Evolutionary conservation across 2,329 filamentous ascomycete species (phyloP).

Genomic region (Calycina herbarum): DNA sequence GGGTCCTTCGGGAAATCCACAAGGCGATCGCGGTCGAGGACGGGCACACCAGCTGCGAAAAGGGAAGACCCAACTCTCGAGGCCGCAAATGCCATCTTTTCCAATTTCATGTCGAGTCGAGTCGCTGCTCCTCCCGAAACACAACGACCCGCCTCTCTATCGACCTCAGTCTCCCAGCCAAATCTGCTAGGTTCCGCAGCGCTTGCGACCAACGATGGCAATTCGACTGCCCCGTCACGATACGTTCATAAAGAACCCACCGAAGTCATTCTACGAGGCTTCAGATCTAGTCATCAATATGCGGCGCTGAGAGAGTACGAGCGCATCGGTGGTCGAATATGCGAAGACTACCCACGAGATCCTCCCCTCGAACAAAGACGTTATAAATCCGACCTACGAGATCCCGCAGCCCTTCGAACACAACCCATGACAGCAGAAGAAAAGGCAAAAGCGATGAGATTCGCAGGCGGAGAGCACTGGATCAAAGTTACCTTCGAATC

Average conservation of each 20-base stretch:
- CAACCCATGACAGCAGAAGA: conserved; percentile 69
- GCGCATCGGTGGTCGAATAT: conserved; percentile 79
- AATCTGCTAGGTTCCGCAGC: conserved; percentile 39
- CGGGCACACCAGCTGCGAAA: conserved; percentile 50
- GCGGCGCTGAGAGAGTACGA: conserved; percentile 89
- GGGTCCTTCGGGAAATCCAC: conserved; percentile 69
- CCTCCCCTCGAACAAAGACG: conserved; percentile 70
- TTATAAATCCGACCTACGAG: conserved; percentile 73
- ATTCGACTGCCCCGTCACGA: conserved; percentile 27
- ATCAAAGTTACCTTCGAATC: conserved; percentile 84
- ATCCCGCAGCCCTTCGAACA: conserved; percentile 68
- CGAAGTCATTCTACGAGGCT: conserved; percentile 85
- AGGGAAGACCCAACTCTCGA: conserved; percentile 63
- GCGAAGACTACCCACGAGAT: conserved; percentile 88
- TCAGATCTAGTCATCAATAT: conserved; percentile 69
- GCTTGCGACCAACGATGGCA: conserved; percentile 32
- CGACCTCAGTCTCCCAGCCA: conserved; percentile 37
- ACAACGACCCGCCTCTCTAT: conserved; percentile 37
- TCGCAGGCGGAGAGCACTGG: conserved; percentile 86
- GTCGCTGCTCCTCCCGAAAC: conserved; percentile 33
- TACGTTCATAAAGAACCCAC: conserved; percentile 56
- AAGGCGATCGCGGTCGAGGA: conserved; percentile 61
- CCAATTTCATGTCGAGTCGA: conserved; percentile 54
- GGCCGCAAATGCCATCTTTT: conserved; percentile 62
- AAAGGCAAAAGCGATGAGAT: conserved; percentile 75